Percentiles rank a stretch among this genome's conserved stretches.
Evolutionary conservation across 768 basidiomycete species (phyloP).

Genomic region (Rubroboletus satanas): DNA sequence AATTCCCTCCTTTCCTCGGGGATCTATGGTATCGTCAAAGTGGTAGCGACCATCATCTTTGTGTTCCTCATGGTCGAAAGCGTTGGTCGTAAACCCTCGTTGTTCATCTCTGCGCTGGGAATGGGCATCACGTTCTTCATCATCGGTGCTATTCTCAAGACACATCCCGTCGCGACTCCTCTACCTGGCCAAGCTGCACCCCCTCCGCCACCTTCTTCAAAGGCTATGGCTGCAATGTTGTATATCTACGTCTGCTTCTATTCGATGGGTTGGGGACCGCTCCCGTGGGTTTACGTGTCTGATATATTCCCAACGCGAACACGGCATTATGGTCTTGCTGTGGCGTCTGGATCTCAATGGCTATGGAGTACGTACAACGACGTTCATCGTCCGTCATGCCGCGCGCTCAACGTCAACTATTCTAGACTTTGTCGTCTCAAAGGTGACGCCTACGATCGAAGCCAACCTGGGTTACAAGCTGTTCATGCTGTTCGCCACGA

Average conservation of each 20-base stretch:
- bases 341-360: conserved; percentile 79
- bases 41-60: conserved; percentile 62
- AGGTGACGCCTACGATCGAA: conserved; percentile 63
- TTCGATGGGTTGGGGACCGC: conserved; percentile 82
- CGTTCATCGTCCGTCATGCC: neutral
- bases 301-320: conserved; percentile 89
- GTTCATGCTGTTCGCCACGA: conserved; percentile 72
- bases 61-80: conserved; percentile 65
- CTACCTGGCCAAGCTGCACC: conserved; percentile 36
- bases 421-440: conserved; percentile 67
- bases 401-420: neutral
- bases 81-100: conserved; percentile 63
- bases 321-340: conserved; percentile 72
- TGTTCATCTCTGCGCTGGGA: conserved; percentile 70
- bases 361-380: conserved; percentile 56
- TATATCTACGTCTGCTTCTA: conserved; percentile 89
- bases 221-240: conserved; percentile 82
- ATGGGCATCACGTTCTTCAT: conserved; percentile 83
- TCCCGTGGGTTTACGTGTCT: conserved; percentile 63
- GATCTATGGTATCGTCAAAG: conserved; percentile 65
- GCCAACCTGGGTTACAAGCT: conserved; percentile 65
- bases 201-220: conserved; percentile 48
- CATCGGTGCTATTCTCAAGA: conserved; percentile 80
- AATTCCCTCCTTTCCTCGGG: conserved; percentile 70
- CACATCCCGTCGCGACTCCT: conserved; percentile 52